These are phyloP conservation scores for Ustilago sp. DNA, from an alignment of 1,284 basidiomycete genomes.

Conservation along the genomic window DNA sequence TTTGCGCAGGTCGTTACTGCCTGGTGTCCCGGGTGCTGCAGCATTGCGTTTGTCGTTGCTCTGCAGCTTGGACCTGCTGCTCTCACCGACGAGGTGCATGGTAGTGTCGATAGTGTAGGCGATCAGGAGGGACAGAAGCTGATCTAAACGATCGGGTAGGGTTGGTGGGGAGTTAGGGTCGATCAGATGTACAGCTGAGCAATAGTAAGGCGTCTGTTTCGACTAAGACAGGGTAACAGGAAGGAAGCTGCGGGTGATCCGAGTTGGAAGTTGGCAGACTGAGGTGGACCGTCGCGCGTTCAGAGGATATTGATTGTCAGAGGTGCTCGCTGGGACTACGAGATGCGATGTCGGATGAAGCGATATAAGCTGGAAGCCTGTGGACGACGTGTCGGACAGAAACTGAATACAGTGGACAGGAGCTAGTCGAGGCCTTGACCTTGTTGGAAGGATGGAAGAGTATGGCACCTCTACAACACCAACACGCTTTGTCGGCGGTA, in stretches of 20 bases:
- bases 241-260: neutral
- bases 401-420: constrained; percentile 1
- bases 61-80: constrained; percentile 36
- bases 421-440: neutral
- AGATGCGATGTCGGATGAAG: neutral
- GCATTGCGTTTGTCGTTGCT: constrained; percentile 12
- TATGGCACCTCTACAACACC: neutral
- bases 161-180: neutral
- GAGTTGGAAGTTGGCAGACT: neutral
- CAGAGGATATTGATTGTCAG: neutral
- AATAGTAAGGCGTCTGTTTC: neutral
- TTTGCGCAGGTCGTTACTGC: constrained; percentile 2
- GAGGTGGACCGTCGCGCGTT: neutral
- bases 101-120: neutral
- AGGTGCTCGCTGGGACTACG: neutral
- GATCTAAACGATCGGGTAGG: neutral
- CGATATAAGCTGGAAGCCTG: neutral
- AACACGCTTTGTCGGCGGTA: neutral
- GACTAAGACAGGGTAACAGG: neutral
- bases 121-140: neutral
- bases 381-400: neutral
- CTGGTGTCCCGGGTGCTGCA: neutral
- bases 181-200: neutral
- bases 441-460: neutral
- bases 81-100: constrained; percentile 45